phyloP scores from a whole-genome alignment of 768 basidiomycete species.

The Leccinum arenicola region DNA sequence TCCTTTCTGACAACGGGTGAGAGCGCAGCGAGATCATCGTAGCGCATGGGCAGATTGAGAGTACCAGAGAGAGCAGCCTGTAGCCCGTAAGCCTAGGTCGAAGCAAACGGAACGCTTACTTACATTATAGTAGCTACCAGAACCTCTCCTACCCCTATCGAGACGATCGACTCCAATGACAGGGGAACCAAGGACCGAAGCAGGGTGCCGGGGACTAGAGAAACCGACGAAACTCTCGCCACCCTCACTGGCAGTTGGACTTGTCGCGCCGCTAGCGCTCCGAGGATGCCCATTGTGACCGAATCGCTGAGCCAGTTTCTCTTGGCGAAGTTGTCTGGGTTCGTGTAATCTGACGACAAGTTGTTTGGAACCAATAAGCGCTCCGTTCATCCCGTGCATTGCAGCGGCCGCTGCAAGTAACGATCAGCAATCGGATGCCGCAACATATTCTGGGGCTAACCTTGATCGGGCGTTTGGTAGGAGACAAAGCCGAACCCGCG shows the following conservation, averaged over 20 bases:
- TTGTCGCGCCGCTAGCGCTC: slow-evolving; percentile 79
- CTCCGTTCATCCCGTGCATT: slow-evolving; percentile 79
- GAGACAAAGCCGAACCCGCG: slow-evolving; percentile 93
- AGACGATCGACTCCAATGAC: slow-evolving; percentile 51
- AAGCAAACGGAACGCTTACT: slow-evolving; percentile 17
- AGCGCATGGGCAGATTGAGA: slow-evolving; percentile 80
- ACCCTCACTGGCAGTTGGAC: slow-evolving; percentile 78
- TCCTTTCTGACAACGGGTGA: slow-evolving; percentile 88
- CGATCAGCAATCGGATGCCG: slow-evolving; percentile 1
- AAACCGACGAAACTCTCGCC: slow-evolving; percentile 75
- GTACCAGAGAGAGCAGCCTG: slow-evolving; percentile 82
- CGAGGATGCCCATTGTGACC: slow-evolving; percentile 78
- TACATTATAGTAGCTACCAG: slow-evolving; percentile 86
- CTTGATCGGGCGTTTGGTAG: slow-evolving; percentile 80
- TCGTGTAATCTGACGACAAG: slow-evolving; percentile 87
- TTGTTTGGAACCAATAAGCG: slow-evolving; percentile 66
- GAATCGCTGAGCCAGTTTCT: slow-evolving; percentile 83
- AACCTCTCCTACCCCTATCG: slow-evolving; percentile 72
- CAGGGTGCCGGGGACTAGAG: slow-evolving; percentile 64
- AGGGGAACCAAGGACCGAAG: slow-evolving; percentile 54
- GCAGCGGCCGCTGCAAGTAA: slow-evolving; percentile 59
- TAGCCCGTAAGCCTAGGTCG: slow-evolving; percentile 1
- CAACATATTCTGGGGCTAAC: slow-evolving; percentile 33
- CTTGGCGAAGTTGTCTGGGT: slow-evolving; percentile 87
- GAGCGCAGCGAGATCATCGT: slow-evolving; percentile 76